phyloP scores from a whole-genome alignment of 2,329 filamentous ascomycete genomes.

The Pyrenophora teres region DNA sequence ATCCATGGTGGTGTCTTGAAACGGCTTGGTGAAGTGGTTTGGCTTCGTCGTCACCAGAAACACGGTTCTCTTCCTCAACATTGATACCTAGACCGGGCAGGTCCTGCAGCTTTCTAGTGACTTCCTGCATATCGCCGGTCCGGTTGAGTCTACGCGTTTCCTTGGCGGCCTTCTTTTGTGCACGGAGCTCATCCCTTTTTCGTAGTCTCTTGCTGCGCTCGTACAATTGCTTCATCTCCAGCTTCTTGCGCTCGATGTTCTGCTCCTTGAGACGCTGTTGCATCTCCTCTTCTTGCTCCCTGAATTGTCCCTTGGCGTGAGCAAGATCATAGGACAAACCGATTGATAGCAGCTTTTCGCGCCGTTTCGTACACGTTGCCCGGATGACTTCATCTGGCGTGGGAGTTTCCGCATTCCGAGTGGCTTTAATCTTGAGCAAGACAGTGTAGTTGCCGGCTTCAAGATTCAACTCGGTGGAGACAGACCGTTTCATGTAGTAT shows the following conservation, averaged over 20 bases:
- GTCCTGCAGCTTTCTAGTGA: slow-evolving; percentile 34
- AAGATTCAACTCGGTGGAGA: slow-evolving; percentile 76
- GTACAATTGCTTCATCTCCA: slow-evolving; percentile 45
- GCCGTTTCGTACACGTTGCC: slow-evolving; percentile 63
- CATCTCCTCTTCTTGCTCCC: slow-evolving; percentile 56
- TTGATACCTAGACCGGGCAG: slow-evolving; percentile 43
- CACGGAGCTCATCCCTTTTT: slow-evolving; percentile 46
- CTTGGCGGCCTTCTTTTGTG: slow-evolving; percentile 47
- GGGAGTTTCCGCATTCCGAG: slow-evolving; percentile 55
- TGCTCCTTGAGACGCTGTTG: slow-evolving; percentile 47
- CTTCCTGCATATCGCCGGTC: slow-evolving; percentile 31
- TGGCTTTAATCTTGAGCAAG: slow-evolving; percentile 73
- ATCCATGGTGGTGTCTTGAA: slow-evolving; percentile 35
- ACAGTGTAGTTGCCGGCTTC: slow-evolving; percentile 77
- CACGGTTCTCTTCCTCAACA: slow-evolving; percentile 38
- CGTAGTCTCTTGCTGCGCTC: slow-evolving; percentile 42
- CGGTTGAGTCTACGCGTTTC: slow-evolving; percentile 30
- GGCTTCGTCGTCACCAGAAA: slow-evolving; percentile 34
- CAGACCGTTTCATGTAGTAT: slow-evolving; percentile 70
- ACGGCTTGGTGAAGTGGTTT: slow-evolving; percentile 38
- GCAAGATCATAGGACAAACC: slow-evolving; percentile 73
- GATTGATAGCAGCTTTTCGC: slow-evolving; percentile 76
- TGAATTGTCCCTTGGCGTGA: slow-evolving; percentile 66
- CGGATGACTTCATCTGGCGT: slow-evolving; percentile 71
- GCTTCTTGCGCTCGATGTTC: slow-evolving; percentile 44